A percentile compares a stretch with the other conserved stretches of the same genome.
Conservation (phyloP, 139 green algal genomes). For the Closterium sp. region DNA sequence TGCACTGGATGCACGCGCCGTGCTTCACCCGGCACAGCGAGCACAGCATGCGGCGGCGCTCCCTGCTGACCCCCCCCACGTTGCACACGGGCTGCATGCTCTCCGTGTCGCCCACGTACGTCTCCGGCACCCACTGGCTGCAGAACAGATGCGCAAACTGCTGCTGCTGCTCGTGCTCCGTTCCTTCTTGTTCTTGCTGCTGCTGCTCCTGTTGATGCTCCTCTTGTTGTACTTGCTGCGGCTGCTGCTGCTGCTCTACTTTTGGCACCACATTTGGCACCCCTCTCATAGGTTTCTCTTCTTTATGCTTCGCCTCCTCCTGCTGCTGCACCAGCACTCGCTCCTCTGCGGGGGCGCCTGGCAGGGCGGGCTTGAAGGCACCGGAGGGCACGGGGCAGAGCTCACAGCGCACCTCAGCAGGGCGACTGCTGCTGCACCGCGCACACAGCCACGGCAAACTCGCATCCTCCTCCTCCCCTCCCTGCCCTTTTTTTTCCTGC, state of each 20-base stretch:
- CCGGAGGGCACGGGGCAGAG: slow-evolving; percentile 38
- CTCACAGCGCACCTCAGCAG: slow-evolving; percentile 3
- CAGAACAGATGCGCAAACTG: slow-evolving; percentile 56
- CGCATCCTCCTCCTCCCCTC: neutral
- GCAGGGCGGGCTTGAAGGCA: slow-evolving; percentile 43
- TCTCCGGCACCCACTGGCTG: slow-evolving; percentile 58
- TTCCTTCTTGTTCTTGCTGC: neutral
- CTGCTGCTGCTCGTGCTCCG: neutral
- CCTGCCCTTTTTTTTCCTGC: neutral
- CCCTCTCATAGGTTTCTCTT: too few relatives aligned
- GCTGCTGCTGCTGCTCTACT: neutral
- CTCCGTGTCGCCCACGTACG: slow-evolving; percentile 50
- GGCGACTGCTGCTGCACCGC: neutral
- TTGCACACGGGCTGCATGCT: slow-evolving; percentile 53
- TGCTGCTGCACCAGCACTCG: too few relatives aligned
- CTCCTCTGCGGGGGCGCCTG: too few relatives aligned
- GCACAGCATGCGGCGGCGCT: slow-evolving; percentile 47
- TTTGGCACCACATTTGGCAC: too few relatives aligned
- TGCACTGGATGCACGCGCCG: slow-evolving; percentile 57
- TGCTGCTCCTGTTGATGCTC: slow-evolving; percentile 29
- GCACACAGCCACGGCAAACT: neutral
- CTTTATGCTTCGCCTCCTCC: too few relatives aligned
- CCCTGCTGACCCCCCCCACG: slow-evolving; percentile 24
- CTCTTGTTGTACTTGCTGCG: slow-evolving; percentile 17
- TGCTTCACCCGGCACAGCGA: slow-evolving; percentile 39